Percentiles rank a stretch among this genome's conserved stretches.
phyloP scores from a whole-genome alignment of 108 stramenopile species.

The Poteriospumella lacustris region DNA sequence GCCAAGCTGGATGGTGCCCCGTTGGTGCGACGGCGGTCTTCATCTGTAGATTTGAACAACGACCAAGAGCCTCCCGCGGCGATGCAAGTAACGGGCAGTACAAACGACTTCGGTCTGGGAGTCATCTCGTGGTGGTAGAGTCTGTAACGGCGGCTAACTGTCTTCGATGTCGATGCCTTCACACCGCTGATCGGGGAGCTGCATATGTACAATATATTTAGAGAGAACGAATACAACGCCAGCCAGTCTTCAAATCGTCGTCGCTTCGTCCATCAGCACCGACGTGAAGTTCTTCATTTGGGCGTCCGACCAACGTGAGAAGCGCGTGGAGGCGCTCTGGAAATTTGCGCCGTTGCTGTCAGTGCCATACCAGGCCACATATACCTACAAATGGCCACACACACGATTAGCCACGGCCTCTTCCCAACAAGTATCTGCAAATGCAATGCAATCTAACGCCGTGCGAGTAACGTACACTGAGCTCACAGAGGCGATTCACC shows the following conservation, averaged over 20 bases:
- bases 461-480: neutral
- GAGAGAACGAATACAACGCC: no score
- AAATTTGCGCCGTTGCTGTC: neutral
- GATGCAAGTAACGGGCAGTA: slow-evolving; percentile 26
- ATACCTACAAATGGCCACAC: neutral
- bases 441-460: neutral
- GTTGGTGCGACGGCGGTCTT: neutral
- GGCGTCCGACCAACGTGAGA: neutral
- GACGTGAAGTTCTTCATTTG: slow-evolving; percentile 5
- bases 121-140: slow-evolving; percentile 32
- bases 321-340: neutral
- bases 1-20: slow-evolving; percentile 12
- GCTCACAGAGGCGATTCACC: neutral
- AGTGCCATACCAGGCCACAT: neutral
- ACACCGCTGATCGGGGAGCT: no score
- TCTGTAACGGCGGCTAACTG: no score
- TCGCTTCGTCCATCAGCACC: neutral
- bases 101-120: slow-evolving; percentile 32
- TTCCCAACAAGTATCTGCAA: neutral
- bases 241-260: no score
- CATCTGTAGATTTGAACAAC: slow-evolving; percentile 3
- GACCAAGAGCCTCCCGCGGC: slow-evolving; percentile 8
- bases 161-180: no score
- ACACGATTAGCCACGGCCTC: neutral
- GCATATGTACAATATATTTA: no score